Base-by-base conservation (phyloP, 2,329 filamentous ascomycete genomes). In the Neocatenulostroma microsporum region DNA sequence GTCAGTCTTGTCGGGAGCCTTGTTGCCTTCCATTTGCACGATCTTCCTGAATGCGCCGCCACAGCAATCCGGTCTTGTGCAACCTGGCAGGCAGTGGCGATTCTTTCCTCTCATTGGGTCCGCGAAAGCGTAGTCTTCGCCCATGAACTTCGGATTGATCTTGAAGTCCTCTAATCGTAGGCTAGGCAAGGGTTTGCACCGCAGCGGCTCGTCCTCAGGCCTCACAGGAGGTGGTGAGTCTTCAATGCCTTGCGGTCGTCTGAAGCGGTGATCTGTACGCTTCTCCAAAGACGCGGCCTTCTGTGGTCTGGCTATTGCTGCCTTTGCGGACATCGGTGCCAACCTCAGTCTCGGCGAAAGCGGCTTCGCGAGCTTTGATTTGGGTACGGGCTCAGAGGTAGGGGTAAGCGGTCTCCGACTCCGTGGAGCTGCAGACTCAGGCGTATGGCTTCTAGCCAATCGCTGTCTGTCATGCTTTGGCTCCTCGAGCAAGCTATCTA, bases 81-180 rank as follows among this genome's bases (percentile, higher is more conserved):
- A 94, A 10, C 83, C 84, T 3, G 77, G 72, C 8, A 94, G 67
- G 42, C 76, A 80, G 33, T 78, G 75, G 23, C 85, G 78, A 8
- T 76, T 73, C 45, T 72, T 80, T 37, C 74, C 75, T 35, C 87
- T 79, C 11, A 93, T 73, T 1, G 87, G 80, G 40, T 89, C 82
- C 1, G 72, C 67, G 55, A 78, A 94, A 9, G 85, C 84, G 58
- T 76, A 85, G 36, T 78, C 73, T 2, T 84, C 83, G 27, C 81
- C 72, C 45, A 88, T 89, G 47, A 69, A 72, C 4, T 67, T 64
- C 0, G 84, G 80, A 46, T 94, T 94, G 49, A 91, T 68, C 56
- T 81, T 89, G 67, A 94, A 95, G 60, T 94, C 81, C 10, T 76
- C 73, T 1, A 82, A 64, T 11, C 64, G 64, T 10, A 94, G 69